Evolutionary conservation across 495 filamentous ascomycete species (phyloP).

Genomic region (Penicillium turbatum): DNA sequence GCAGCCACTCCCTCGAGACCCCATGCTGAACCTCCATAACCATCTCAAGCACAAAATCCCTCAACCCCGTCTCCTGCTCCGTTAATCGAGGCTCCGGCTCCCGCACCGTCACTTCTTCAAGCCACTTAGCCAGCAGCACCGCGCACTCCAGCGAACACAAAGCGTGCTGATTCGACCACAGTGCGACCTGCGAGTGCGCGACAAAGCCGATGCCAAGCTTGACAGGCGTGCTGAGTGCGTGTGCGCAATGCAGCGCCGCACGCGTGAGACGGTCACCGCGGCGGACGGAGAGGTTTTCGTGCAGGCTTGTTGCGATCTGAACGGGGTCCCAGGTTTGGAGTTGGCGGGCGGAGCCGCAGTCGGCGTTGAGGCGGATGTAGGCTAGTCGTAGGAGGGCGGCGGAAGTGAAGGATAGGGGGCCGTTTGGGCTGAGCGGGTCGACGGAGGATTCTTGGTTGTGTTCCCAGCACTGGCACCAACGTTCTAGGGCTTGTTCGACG

Average conservation of each 20-base stretch:
- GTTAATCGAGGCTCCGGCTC: slow-evolving; percentile 36
- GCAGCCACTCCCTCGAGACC: slow-evolving; percentile 47
- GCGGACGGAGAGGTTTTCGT: slow-evolving; percentile 53
- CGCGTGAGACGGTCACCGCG: slow-evolving; percentile 54
- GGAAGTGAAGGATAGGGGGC: slow-evolving; percentile 63
- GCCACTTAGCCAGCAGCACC: slow-evolving; percentile 56
- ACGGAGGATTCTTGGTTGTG: slow-evolving; percentile 48
- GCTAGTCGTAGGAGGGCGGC: slow-evolving; percentile 61
- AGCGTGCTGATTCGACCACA: slow-evolving; percentile 71
- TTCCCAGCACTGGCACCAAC: slow-evolving; percentile 63
- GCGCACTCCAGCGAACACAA: slow-evolving; percentile 68
- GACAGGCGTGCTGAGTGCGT: slow-evolving; percentile 62
- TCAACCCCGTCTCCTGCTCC: slow-evolving; percentile 55
- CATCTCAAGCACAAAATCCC: slow-evolving; percentile 62
- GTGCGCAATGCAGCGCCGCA: slow-evolving; percentile 64
- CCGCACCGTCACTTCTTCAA: slow-evolving; percentile 38
- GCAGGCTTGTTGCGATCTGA: slow-evolving; percentile 55
- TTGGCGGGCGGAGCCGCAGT: slow-evolving; percentile 57
- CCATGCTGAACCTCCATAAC: slow-evolving; percentile 59
- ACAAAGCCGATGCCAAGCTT: slow-evolving; percentile 66
- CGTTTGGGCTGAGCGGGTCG: slow-evolving; percentile 49
- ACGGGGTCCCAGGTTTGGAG: slow-evolving; percentile 60
- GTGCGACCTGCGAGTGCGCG: slow-evolving; percentile 61
- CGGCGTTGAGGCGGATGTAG: slow-evolving; percentile 64
- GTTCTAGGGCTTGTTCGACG: slow-evolving; percentile 54